Conservation (phyloP, 805 yeast genomes). For the Cyberlindnera saturnus region DNA sequence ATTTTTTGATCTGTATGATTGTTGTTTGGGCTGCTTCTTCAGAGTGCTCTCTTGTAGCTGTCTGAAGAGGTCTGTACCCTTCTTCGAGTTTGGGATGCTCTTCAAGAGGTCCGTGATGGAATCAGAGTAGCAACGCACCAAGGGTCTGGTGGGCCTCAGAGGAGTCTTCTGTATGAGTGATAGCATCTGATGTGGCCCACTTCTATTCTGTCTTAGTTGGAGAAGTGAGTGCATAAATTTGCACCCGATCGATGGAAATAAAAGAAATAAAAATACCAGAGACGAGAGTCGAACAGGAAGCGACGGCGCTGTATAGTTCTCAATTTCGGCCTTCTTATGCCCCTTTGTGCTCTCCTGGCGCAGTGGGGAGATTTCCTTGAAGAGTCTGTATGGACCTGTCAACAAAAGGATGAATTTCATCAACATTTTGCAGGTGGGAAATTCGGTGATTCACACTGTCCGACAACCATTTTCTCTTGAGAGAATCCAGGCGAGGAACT, state of each 20-base stretch:
- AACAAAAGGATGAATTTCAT: slow-evolving; percentile 14
- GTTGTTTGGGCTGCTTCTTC: background rate
- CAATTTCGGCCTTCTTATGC: background rate
- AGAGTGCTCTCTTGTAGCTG: background rate
- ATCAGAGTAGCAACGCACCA: background rate
- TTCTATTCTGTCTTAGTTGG: too few species aligned
- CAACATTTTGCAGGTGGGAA: slow-evolving; percentile 42
- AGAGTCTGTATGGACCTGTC: slow-evolving; percentile 28
- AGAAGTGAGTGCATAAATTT: too few species aligned
- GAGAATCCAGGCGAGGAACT: slow-evolving; percentile 49
- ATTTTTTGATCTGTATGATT: background rate
- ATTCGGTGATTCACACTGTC: slow-evolving; percentile 59
- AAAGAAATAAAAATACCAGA: background rate
- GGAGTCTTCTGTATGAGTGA: too few species aligned
- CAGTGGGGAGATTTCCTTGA: slow-evolving; percentile 16
- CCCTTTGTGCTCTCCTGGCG: slow-evolving; percentile 18
- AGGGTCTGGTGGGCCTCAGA: too few species aligned
- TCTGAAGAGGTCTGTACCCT: background rate
- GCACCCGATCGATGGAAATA: background rate
- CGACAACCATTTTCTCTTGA: slow-evolving; percentile 39
- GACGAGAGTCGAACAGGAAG: slow-evolving; percentile 4
- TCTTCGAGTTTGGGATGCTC: background rate
- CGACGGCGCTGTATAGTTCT: background rate
- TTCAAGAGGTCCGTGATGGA: background rate
- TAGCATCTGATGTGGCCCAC: too few species aligned